A percentile compares a stretch with the other conserved stretches of the same genome.
phyloP scores from a whole-genome alignment of 2,329 filamentous ascomycete species.

The Albifimbria verrucaria region DNA sequence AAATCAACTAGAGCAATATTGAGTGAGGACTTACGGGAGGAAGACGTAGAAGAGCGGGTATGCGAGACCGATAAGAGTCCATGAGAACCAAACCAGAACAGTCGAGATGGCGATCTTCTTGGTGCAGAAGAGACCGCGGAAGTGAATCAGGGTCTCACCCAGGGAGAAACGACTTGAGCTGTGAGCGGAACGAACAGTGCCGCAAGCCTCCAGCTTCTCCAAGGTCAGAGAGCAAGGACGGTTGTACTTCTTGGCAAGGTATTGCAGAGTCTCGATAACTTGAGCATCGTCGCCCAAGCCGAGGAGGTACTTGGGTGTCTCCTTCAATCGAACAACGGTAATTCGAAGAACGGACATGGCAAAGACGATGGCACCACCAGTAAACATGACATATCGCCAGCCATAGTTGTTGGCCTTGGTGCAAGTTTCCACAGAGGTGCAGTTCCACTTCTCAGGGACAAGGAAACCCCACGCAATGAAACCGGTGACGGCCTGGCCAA shows the following conservation, averaged over 20 bases:
- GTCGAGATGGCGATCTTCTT: constrained; percentile 59
- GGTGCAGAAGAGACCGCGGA: constrained; percentile 63
- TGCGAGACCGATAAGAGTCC: constrained; percentile 67
- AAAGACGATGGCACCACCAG: constrained; percentile 42
- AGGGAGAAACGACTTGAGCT: constrained; percentile 27
- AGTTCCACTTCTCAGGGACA: constrained; percentile 47
- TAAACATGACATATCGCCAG: constrained; percentile 45
- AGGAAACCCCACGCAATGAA: constrained; percentile 43
- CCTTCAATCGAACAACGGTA: constrained; percentile 41
- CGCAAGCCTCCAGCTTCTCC: constrained; percentile 43
- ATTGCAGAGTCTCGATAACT: constrained; percentile 45
- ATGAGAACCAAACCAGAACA: constrained; percentile 63
- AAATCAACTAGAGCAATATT: neutral
- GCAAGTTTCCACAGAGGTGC: constrained; percentile 40
- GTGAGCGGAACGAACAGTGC: constrained; percentile 34
- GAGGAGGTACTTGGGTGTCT: constrained; percentile 48
- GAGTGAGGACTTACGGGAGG: constrained; percentile 45
- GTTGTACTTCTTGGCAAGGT: constrained; percentile 44
- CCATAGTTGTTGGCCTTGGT: constrained; percentile 43
- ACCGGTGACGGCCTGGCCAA: constrained; percentile 46
- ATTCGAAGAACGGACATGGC: constrained; percentile 42
- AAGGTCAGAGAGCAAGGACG: constrained; percentile 37
- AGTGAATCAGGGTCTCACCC: constrained; percentile 42
- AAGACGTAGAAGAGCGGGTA: constrained; percentile 78
- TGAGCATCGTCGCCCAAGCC: constrained; percentile 44